Evolutionary conservation across 805 yeast species (phyloP), one percentile per base, ranked within the genome.

Genomic region (Candida michaelii): DNA sequence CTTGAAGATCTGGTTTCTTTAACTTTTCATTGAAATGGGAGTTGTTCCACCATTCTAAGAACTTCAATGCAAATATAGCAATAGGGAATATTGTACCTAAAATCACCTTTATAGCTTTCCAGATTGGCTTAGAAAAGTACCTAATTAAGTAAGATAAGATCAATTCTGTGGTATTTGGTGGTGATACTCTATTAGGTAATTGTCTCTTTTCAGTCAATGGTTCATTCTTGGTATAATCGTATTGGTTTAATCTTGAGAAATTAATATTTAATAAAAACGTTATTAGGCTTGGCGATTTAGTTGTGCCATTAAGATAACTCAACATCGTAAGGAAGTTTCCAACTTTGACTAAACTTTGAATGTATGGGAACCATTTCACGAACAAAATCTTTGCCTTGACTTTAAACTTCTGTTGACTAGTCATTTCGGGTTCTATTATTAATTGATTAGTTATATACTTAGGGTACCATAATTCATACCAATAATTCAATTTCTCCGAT

Each of bases 1-100:
- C 68, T 39, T 63, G 64, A 36, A 79, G 81, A 42, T 71, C 69
- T 36, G 71, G 73, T 43, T 75, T 76, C 17, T 78, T 72, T 45
- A 84, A 55, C 55, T 78, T 77, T 3, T 76, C 62, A 3, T 87
- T 80, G 55, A 88, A 77, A 46, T 85, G 88, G 12, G 89, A 80
- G 18, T 85, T 77, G 47, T 81, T 80, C 95, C 96, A 90, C 97
- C 97, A 90, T 60, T 90, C 97, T 27, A 89, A 70, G 52, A 90
- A 87, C 63, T 89, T 88, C 46, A 90, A 71, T 17, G 82, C 55
- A 57, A 91, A 89, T 39, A 90, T 83, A 2, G 95, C 87, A 0
- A 84, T 73, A 0, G 97, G 97, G 63, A 91, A 79, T 34, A 82
- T 59, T 2, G 85, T 65, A 38, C 79, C 74, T 50, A 76, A 42